Conservation (phyloP, 495 filamentous ascomycete species). For the Letharia lupina region DNA sequence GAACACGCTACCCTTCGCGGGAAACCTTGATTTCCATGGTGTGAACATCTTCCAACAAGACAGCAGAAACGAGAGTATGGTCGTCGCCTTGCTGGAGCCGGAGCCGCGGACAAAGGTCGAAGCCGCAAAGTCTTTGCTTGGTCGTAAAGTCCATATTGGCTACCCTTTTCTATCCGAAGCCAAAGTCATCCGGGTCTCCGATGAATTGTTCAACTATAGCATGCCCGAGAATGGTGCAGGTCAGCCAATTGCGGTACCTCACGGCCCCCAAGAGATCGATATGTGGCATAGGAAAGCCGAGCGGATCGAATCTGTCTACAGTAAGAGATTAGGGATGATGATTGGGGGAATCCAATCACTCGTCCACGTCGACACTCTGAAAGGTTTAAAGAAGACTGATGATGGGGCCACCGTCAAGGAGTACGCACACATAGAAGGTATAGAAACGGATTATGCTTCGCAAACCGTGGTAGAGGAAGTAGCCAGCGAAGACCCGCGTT, state of each 20-base stretch:
- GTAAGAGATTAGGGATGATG: constrained; percentile 79
- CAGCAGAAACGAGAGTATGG: constrained; percentile 93
- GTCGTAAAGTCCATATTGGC: constrained; percentile 79
- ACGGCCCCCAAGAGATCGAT: constrained; percentile 69
- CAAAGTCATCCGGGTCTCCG: constrained; percentile 77
- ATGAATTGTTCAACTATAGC: constrained; percentile 89
- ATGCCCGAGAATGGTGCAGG: constrained; percentile 49
- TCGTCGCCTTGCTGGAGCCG: constrained; percentile 70
- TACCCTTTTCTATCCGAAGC: constrained; percentile 96
- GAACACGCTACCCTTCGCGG: constrained; percentile 71
- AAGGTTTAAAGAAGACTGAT: constrained; percentile 83
- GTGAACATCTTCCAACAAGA: constrained; percentile 97
- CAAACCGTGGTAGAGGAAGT: constrained; percentile 88
- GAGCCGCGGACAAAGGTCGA: constrained; percentile 62
- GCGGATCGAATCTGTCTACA: constrained; percentile 76
- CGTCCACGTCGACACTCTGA: constrained; percentile 85
- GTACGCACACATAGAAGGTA: constrained; percentile 77
- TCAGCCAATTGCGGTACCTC: constrained; percentile 58
- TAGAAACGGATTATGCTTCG: constrained; percentile 85
- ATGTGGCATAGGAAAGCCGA: constrained; percentile 76
- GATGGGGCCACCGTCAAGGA: constrained; percentile 89
- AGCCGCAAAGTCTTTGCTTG: constrained; percentile 68
- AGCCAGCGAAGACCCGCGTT: constrained; percentile 82
- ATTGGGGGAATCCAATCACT: constrained; percentile 82
- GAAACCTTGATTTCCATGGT: constrained; percentile 75